Base-by-base conservation (phyloP, 2,329 filamentous ascomycete genomes). In the Hypoxylon sp. region DNA sequence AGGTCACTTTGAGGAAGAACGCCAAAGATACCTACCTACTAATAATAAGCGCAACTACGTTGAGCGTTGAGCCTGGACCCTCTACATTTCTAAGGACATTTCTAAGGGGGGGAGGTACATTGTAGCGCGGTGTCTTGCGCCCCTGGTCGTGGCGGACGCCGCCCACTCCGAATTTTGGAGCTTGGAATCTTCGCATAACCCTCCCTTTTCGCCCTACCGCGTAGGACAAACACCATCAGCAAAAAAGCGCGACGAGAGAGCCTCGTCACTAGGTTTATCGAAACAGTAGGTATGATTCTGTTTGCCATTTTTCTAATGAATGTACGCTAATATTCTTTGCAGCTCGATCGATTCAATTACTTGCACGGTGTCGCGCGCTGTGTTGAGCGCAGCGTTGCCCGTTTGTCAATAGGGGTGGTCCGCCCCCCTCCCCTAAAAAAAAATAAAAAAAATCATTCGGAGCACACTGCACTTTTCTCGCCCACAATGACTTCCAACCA, bases 401-500 rank as follows among this genome's bases (percentile, higher is more conserved):
- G n/a, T 12, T 17, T 45, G 50, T 47, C 62, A 64, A 67, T 60
- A 66, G 64, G 64, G 64, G 64, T 53, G 5, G 53, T 45, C 32
- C 15, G 31, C 41, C 54, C 57, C 63, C 52, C 55, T 51, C 48
- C 48, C 57, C 60, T n/a, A n/a, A n/a, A n/a, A 45, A 31, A 41
- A 15, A 31, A 27, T 17, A 31, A 17, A 40, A 31, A 40, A 40
- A 40, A 19, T 25, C 9, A 37, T n/a, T 5, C n/a, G 7, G 16
- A 8, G 7, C 16, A 20, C 11, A 17, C 31, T 35, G 15, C 25
- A 35, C 49, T 26, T 19, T 29, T 40, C n/a, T 23, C 54, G 37
- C 62, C 53, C 54, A 66, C 63, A 58, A 65, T 64, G 59, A 58
- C 66, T n/a, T 51, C 60, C 17, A 59, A 61, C 51, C 37, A 61